Evolutionary conservation across 2,329 filamentous ascomycete species (phyloP), one percentile per base, ranked within the genome.

Genomic region (Colletotrichum liriopes): DNA sequence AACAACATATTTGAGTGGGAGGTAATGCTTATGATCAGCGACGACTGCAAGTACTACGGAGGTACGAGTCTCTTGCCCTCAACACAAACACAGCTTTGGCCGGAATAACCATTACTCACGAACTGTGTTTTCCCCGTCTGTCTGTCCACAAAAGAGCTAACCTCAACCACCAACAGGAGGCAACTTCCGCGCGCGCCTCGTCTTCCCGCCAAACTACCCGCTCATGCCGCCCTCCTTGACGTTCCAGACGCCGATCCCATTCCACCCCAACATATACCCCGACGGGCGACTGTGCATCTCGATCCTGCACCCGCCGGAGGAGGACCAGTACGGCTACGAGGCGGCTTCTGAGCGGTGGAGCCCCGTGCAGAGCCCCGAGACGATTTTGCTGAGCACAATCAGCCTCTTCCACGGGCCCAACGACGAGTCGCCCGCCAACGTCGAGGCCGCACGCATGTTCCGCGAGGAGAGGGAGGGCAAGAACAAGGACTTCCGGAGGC

Each of bases 11-110:
- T 98, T 76, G 93, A 97, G 85, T 99, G 96, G 96, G 95, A 98
- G 83, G 95, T 98, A 26, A 98, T 98, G 93, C 90, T 99, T 73
- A 98, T 99, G 96, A 96, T 98, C 76, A 94, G 91, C 74, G 95
- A 98, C 77, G 95, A 97, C 80, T 95, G 93, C 84, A 96, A 95
- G 84, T 93, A 94, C 82, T 98, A 98, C 78, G 95, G 95, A 78
- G 95, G 95, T 96, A 84, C 71, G 47, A 20, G 52, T 62, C 41
- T 59, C 18, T 37, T 39, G 47, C 63, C 39, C 39, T 26, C 6
- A 7, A 29, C 26, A 45, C 39, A 60, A 12, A 35, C 23, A 12
- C 23, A 20, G 8, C 12, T 18, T 6, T n/a, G 12, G 26, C 26
- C 26, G 69, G 43, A 23, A 45, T 59, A 32, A 52, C 51, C 43